Conservation (phyloP, 495 filamentous ascomycete genomes). For the Podospora fimiseda region DNA sequence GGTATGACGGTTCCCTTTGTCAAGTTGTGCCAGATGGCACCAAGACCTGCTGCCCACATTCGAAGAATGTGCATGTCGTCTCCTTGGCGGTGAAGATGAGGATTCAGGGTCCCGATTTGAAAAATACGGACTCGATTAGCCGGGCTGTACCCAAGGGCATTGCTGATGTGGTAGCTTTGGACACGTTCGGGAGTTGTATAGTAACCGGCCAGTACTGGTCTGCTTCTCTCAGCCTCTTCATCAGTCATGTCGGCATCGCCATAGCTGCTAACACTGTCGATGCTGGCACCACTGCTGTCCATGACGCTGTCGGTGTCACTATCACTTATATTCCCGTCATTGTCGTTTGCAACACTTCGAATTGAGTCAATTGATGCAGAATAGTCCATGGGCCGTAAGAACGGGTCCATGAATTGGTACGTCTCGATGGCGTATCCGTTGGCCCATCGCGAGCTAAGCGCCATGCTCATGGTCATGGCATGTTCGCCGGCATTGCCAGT, state of each 20-base stretch:
- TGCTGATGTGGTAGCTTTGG: too few relatives aligned
- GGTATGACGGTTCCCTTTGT: not conserved
- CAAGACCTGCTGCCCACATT: constrained; percentile 23
- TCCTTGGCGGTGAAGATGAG: constrained; percentile 21
- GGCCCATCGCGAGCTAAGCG: constrained; percentile 18
- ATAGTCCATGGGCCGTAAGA: constrained; percentile 2
- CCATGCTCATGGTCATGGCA: constrained; percentile 27
- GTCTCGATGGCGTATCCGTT: constrained; percentile 31
- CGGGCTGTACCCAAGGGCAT: too few relatives aligned
- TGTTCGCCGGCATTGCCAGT: constrained; percentile 32
- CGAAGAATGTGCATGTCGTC: constrained; percentile 18
- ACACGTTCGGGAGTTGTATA: too few relatives aligned
- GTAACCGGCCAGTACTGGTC: too few relatives aligned
- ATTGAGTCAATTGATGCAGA: too few relatives aligned
- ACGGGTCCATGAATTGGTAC: constrained; percentile 24
- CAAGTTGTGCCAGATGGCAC: constrained; percentile 22
- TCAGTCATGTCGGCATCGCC: not conserved
- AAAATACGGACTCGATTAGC: constrained; percentile 14
- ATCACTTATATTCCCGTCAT: too few relatives aligned
- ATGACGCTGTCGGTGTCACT: not conserved
- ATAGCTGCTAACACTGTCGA: not conserved
- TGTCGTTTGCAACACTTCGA: not conserved
- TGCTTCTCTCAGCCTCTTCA: too few relatives aligned
- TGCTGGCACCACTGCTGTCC: not conserved
- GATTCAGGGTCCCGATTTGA: constrained; percentile 23